These are phyloP conservation scores for Hibiscus tridactylites DNA, from an alignment of 345 rosid species.

Conservation along the genomic window DNA sequence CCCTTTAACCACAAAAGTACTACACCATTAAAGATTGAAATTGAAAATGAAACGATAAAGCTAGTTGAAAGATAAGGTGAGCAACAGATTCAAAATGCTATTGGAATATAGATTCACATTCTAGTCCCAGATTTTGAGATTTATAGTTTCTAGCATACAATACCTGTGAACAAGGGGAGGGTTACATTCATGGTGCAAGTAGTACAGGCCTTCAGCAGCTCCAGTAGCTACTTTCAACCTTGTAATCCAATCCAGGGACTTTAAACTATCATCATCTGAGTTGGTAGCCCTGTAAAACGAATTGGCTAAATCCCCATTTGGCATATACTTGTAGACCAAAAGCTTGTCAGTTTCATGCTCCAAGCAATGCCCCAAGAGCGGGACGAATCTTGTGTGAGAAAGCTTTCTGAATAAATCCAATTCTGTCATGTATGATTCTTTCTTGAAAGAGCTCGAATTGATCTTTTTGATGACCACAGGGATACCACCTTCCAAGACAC, in stretches of 20 bases:
- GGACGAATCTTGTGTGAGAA: conserved; percentile 65
- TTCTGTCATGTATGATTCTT: conserved; percentile 48
- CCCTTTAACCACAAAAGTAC: conserved; percentile 41
- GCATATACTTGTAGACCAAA: conserved; percentile 83
- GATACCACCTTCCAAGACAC: conserved; percentile 49
- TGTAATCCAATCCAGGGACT: conserved; percentile 91
- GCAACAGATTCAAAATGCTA: background rate
- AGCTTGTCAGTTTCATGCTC: conserved; percentile 61
- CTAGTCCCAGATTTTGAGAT: background rate
- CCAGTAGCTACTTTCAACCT: conserved; percentile 83
- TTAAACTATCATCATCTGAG: conserved; percentile 49
- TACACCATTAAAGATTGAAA: conserved; percentile 1
- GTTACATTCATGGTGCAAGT: conserved; percentile 82
- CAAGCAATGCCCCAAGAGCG: conserved; percentile 74
- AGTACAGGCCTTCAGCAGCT: conserved; percentile 77
- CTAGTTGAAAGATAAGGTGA: background rate
- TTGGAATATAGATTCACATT: background rate
- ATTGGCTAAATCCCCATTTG: conserved; percentile 63
- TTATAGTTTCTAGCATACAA: background rate
- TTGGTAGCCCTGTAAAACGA: conserved; percentile 47
- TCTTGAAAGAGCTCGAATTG: conserved; percentile 36
- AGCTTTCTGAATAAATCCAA: conserved; percentile 64
- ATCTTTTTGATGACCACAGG: conserved; percentile 60
- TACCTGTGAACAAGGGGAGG: conserved; percentile 96
- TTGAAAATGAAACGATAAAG: background rate